Evolutionary conservation across 2,329 filamentous ascomycete species (phyloP).

Genomic region (Fusarium begoniae): DNA sequence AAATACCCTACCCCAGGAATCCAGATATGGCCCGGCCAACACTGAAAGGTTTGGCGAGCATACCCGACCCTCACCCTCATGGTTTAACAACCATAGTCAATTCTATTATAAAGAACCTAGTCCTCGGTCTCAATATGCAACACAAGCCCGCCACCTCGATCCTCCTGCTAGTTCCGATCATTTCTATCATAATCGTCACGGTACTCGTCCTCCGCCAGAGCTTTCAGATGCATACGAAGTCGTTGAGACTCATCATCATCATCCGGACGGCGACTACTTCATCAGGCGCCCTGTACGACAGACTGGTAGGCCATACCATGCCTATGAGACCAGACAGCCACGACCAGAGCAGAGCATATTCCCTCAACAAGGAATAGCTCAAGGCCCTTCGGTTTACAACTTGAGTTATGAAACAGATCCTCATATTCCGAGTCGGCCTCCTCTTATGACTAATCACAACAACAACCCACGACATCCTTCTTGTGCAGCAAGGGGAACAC

Average conservation of each 20-base stretch:
- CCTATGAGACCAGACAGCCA: slow-evolving; percentile 30
- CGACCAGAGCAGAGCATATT: slow-evolving; percentile 15
- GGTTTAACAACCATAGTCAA: slow-evolving; percentile 16
- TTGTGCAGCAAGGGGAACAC: slow-evolving; percentile 11
- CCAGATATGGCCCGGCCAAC: slow-evolving; percentile 7
- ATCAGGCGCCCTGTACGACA: slow-evolving; percentile 53
- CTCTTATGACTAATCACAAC: slow-evolving; percentile 41
- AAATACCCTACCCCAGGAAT: slow-evolving; percentile 18
- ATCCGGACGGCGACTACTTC: slow-evolving; percentile 57
- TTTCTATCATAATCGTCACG: slow-evolving; percentile 17
- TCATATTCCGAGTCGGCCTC: neutral
- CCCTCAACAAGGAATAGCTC: slow-evolving; percentile 5
- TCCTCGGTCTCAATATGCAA: slow-evolving; percentile 9
- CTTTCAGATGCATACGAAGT: slow-evolving; percentile 54
- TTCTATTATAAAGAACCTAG: slow-evolving; percentile 17
- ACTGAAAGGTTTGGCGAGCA: slow-evolving; percentile 5
- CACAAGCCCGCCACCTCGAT: slow-evolving; percentile 10
- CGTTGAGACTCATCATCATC: slow-evolving; percentile 55
- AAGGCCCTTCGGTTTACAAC: slow-evolving; percentile 2
- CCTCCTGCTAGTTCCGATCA: neutral
- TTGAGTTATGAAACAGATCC: slow-evolving; percentile 1
- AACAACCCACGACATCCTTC: slow-evolving; percentile 55
- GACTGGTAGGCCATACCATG: slow-evolving; percentile 41
- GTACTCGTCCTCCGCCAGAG: neutral
- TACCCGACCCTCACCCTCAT: neutral